Conservation (phyloP, 1,139 yeast species). For the Blastobotrys capitulatus region DNA sequence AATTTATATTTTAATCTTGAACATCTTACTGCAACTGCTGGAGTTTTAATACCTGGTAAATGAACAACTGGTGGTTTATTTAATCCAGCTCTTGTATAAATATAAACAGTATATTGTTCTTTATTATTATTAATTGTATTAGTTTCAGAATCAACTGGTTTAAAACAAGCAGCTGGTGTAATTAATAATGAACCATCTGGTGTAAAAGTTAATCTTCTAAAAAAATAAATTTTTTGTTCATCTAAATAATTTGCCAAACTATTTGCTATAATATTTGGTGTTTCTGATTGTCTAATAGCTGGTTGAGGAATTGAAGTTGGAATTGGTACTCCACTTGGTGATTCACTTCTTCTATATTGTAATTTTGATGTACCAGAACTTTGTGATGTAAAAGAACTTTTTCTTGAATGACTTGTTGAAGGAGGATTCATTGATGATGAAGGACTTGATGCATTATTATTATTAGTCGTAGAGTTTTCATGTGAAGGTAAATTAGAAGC, state of each 20-base stretch:
- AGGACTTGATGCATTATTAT: conserved; percentile 1
- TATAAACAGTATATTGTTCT: conserved; percentile 58
- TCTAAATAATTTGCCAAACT: conserved; percentile 54
- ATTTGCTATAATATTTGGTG: conserved; percentile 26
- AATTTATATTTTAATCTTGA: conserved; percentile 58
- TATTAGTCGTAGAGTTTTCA: neutral
- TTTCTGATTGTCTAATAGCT: conserved; percentile 37
- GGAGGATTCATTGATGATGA: conserved; percentile 1
- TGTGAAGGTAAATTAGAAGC: neutral
- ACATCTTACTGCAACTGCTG: conserved; percentile 78
- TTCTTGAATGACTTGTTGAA: neutral
- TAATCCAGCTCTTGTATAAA: conserved; percentile 66
- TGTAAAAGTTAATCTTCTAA: conserved; percentile 75
- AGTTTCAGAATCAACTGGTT: conserved; percentile 16
- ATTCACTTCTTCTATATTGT: conserved; percentile 10
- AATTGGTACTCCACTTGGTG: too few species aligned
- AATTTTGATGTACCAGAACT: neutral
- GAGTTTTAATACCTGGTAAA: conserved; percentile 73
- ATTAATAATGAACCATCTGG: conserved; percentile 83
- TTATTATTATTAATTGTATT: conserved; percentile 9
- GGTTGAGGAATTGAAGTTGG: conserved; percentile 35
- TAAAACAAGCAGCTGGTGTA: conserved; percentile 77
- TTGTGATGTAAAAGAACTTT: neutral
- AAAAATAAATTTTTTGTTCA: conserved; percentile 84
- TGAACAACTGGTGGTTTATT: conserved; percentile 67